Conservation (phyloP, 148 eudicot genomes). For the Diospyros kaki region DNA sequence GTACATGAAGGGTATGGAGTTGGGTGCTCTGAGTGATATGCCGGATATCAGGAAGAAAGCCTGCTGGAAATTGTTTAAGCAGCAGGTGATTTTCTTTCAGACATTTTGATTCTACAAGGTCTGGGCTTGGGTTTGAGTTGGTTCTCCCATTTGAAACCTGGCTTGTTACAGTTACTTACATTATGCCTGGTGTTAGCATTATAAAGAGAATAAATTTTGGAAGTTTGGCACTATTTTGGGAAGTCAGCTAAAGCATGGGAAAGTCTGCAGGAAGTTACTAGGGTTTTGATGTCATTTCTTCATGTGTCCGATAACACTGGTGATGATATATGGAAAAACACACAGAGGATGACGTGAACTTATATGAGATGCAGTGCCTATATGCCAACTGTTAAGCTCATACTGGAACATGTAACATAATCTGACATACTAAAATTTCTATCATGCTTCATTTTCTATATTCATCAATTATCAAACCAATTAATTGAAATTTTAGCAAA, state of each 20-base stretch:
- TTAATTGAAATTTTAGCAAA: not conserved
- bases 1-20: conserved; percentile 70
- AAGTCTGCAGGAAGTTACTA: not conserved
- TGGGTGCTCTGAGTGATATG: conserved; percentile 85
- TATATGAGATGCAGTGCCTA: not conserved
- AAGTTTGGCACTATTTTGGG: not conserved
- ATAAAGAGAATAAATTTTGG: not conserved
- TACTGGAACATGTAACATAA: not conserved
- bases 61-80: conserved; percentile 61
- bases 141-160: not conserved
- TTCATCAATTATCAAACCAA: not conserved
- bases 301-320: not conserved
- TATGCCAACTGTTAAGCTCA: not conserved
- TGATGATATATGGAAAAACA: not conserved
- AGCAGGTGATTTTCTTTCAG: conserved; percentile 41
- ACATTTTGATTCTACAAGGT: conserved; percentile 1
- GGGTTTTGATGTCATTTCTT: not conserved
- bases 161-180: not conserved
- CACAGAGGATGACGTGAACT: not conserved
- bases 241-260: not conserved
- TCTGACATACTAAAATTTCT: not conserved
- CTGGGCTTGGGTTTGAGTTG: not conserved
- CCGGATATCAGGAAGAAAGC: conserved; percentile 64
- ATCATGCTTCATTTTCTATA: not conserved
- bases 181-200: not conserved